Base-by-base conservation (phyloP, 2,329 filamentous ascomycete genomes). In the Hypoxylon sp. region DNA sequence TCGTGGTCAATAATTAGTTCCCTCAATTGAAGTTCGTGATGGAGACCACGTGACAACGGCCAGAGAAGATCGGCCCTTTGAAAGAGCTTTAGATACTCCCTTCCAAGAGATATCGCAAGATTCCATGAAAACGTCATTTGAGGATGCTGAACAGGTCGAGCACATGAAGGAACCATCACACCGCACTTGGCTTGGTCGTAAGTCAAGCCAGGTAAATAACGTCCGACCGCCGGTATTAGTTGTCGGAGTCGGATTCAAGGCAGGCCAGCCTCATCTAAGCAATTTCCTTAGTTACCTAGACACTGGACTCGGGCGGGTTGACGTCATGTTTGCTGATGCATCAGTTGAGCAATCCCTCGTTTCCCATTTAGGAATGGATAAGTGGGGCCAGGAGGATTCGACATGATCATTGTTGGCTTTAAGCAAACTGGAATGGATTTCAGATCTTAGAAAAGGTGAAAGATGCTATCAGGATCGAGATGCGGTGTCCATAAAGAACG, bases 201-300 rank as follows among this genome's bases (percentile, higher is more conserved):
- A 25, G 4, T 23, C 23, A 48, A 5, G 45, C 1, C 23, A n/a
- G 7, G 21, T 13, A 25, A 11, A 28, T 14, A 7, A 2, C 25
- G 13, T 38, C n/a, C 67, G 67, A 19, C 78, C 78, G 0, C 75
- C 76, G 11, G 77, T 84, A 1, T 75, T 85, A 0, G 80, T 85
- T 2, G 82, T 82, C 0, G 84, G 84, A 0, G 77, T 85, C 41
- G 84, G 83, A 2, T 86, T 86, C 77, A 86, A 86, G 73, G 73
- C 77, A 5, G 84, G 84, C 2, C 84, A 86, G 68, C 79, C 81
- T 0, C 80, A 82, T 50, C 73, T 86, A 2, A 80, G 79, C 62
- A 83, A 85, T 69, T n/a, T n/a, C n/a, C n/a, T n/a, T n/a, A n/a
- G n/a, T n/a, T n/a, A n/a, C n/a, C n/a, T n/a, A n/a, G n/a, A n/a